Base-by-base conservation (phyloP, 441 rosid species). In the Mallotus japonicus region DNA sequence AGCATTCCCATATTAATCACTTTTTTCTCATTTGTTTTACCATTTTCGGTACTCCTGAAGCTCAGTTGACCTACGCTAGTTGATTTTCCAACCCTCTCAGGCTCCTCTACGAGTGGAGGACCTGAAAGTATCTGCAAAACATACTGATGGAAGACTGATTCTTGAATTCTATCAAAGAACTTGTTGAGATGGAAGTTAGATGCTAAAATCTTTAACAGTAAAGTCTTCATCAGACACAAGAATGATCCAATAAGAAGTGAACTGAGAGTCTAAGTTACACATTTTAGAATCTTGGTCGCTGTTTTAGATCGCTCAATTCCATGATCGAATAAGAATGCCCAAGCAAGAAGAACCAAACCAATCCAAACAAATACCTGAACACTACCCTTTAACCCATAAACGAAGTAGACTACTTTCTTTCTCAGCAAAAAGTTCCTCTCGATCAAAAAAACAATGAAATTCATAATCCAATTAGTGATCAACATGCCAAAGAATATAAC, bases 111-210 rank as follows among this genome's bases (percentile, higher is more conserved):
- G 16, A 90, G 83, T 0, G 98, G 91, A 71, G 83, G 88, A 62
- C 98, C 98, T 0, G 95, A 88, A 58, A 94, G 90, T 3, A 93
- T 89, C 73, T 85, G 88, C 55, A 94, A 79, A 79, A 94, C 70
- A 59, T 94, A 94, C 58, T 92, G 97, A 82, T 92, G 87, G 72
- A 92, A 92, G 63, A 94, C 77, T 0, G 97, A 89, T 53, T 90
- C 99, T 83, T 94, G 99, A 74, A 87, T 84, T 65, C 99, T 83
- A 75, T 94, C 99, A 65, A 94, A 94, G 86, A 90, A 94, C 69
- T 85, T 84, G 63, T 81, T 81, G 34, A 92, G 92, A 19, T 94
- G 97, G 87, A 90, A 92, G 71, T 78, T 89, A 0, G 96, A 90
- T 67, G 99, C 96, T 69, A 94, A 82, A 13, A 89, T 85, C 83